A percentile compares a stretch with the other conserved stretches of the same genome.
Evolutionary conservation across 805 yeast genomes (phyloP).

Genomic region (Saccharomycopsis sp.): DNA sequence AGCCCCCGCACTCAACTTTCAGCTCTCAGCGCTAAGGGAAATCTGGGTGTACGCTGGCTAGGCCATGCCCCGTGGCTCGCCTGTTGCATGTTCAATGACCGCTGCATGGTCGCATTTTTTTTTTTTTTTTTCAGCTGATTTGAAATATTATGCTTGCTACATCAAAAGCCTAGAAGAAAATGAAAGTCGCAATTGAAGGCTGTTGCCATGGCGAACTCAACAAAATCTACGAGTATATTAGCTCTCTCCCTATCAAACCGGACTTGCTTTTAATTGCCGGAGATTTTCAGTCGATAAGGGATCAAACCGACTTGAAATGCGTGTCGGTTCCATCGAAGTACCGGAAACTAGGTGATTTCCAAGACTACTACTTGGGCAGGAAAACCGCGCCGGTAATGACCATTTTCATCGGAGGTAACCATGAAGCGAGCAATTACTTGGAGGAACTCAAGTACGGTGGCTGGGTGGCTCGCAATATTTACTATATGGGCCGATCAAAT

Average conservation of each 20-base stretch:
- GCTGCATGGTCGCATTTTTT: too few relatives aligned
- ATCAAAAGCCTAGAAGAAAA: slow-evolving; percentile 19
- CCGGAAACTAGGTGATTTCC: slow-evolving; percentile 70
- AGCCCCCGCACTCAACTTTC: too few relatives aligned
- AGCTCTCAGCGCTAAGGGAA: too few relatives aligned
- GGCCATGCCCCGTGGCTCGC: too few relatives aligned
- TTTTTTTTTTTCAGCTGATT: too few relatives aligned
- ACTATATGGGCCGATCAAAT: slow-evolving; percentile 74
- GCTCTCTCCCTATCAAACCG: slow-evolving; percentile 27
- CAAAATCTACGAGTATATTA: slow-evolving; percentile 41
- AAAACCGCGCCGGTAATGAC: slow-evolving; percentile 69
- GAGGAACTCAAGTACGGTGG: slow-evolving; percentile 78
- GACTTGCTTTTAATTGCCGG: slow-evolving; percentile 78
- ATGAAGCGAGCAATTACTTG: slow-evolving; percentile 79
- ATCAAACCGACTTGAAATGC: slow-evolving; percentile 53
- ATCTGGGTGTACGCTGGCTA: too few relatives aligned
- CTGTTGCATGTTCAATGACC: too few relatives aligned
- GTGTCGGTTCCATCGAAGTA: slow-evolving; percentile 79
- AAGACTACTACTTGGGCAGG: slow-evolving; percentile 55
- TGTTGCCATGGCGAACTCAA: slow-evolving; percentile 83
- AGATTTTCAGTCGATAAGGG: slow-evolving; percentile 80
- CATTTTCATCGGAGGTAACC: slow-evolving; percentile 89
- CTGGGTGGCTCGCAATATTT: slow-evolving; percentile 85
- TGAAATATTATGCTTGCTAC: too few relatives aligned
- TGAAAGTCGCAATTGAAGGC: slow-evolving; percentile 68